Evolutionary conservation across 441 rosid genomes (phyloP).

Genomic region (Metrosideros polymorpha): DNA sequence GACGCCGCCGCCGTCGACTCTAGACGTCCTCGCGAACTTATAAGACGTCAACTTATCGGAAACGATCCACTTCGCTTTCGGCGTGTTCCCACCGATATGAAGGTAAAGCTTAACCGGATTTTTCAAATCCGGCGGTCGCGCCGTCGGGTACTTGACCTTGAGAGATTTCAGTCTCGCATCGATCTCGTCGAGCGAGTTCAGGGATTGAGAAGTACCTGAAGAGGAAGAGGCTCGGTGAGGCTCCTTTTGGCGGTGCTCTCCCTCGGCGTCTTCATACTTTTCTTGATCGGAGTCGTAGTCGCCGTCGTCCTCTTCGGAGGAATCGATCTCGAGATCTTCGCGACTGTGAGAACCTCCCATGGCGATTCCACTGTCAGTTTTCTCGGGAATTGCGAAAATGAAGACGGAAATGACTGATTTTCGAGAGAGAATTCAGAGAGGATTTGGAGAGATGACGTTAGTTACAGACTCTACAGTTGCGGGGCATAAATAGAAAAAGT

Average conservation of each 20-base stretch:
- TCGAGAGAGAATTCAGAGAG: neutral
- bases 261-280: constrained; percentile 37
- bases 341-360: constrained; percentile 77
- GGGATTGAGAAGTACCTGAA: constrained; percentile 3
- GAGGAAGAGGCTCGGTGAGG: constrained; percentile 24
- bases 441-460: neutral
- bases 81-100: constrained; percentile 61
- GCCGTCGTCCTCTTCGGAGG: constrained; percentile 33
- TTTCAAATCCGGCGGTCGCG: constrained; percentile 13
- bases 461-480: too few relatives aligned
- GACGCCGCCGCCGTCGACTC: constrained; percentile 12
- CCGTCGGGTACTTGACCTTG: constrained; percentile 33
- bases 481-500: neutral
- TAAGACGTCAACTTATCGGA: constrained; percentile 43
- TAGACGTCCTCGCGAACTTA: constrained; percentile 24
- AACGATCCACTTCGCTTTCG: constrained; percentile 52
- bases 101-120: constrained; percentile 61
- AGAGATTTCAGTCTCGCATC: constrained; percentile 40
- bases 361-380: neutral
- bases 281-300: constrained; percentile 33
- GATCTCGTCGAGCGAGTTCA: constrained; percentile 30
- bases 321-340: constrained; percentile 44
- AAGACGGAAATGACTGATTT: neutral
- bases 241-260: constrained; percentile 9
- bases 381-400: neutral